These are phyloP conservation scores for Paratinospora sagittata DNA, from an alignment of 164 flowering plant species.

Conservation along the genomic window DNA sequence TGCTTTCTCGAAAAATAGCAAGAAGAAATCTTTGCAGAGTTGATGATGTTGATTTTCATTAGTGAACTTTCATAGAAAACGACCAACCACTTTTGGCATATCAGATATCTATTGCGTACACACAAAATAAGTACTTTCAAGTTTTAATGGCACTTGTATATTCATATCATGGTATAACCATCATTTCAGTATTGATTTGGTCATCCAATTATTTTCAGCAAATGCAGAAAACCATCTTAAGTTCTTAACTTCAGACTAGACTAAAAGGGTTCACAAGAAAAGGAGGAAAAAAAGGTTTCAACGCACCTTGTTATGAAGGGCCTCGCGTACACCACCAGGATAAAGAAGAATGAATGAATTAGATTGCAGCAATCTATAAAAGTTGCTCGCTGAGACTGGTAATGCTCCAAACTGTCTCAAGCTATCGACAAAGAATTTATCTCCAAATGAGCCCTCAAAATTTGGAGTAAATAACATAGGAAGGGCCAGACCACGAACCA, in stretches of 20 bases:
- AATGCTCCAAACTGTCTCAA: constrained; percentile 64
- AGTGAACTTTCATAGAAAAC: no score
- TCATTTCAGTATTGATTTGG: no score
- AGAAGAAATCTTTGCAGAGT: no score
- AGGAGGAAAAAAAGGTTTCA: not conserved
- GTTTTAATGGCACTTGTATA: no score
- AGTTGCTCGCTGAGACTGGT: constrained; percentile 64
- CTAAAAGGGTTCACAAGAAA: not conserved
- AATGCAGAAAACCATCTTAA: not conserved
- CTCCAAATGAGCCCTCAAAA: constrained; percentile 23
- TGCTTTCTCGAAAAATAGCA: no score
- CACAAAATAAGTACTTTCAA: no score
- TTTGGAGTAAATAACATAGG: constrained; percentile 40
- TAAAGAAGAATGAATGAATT: constrained; percentile 82
- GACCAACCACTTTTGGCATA: no score
- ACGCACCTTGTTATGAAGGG: constrained; percentile 80
- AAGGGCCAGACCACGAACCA: constrained; percentile 77
- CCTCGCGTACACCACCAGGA: constrained; percentile 99
- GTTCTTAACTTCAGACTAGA: not conserved
- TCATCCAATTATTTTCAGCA: not conserved
- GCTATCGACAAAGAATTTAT: constrained; percentile 35
- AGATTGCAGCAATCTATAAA: constrained; percentile 55
- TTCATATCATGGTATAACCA: no score
- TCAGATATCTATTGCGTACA: no score
- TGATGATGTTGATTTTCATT: no score